A percentile compares a stretch with the other conserved stretches of the same genome.
These are phyloP conservation scores for Beauveria pseudobassiana DNA, from an alignment of 2,329 filamentous ascomycete species.

Conservation along the genomic window DNA sequence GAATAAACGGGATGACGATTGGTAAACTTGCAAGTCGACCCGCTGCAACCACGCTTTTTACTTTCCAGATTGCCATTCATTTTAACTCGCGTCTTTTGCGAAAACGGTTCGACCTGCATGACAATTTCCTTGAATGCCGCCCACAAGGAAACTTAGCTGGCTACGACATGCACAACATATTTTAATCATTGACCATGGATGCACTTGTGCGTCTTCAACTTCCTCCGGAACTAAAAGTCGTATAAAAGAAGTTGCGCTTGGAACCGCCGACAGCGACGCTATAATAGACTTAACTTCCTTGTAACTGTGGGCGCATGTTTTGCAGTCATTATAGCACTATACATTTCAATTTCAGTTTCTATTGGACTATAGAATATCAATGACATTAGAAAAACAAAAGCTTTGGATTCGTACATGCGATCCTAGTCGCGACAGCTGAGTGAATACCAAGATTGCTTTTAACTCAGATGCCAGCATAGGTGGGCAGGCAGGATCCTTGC, in stretches of 20 bases:
- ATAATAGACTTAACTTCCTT: background rate
- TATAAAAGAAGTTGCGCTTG: background rate
- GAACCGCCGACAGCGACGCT: background rate
- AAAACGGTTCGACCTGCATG: no score
- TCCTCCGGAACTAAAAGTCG: background rate
- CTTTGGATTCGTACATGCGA: conserved; percentile 20
- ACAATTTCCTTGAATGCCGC: no score
- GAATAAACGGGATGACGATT: no score
- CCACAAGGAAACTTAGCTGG: no score
- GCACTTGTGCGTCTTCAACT: background rate
- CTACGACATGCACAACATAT: no score
- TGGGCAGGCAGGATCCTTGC: background rate
- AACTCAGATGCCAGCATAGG: background rate
- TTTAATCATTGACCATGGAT: no score
- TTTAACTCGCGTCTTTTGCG: no score
- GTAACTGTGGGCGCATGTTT: no score
- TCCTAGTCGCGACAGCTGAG: background rate
- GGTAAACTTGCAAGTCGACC: no score
- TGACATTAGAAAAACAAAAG: conserved; percentile 19
- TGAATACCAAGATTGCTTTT: background rate
- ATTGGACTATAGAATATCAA: conserved; percentile 14
- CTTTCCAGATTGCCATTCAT: no score
- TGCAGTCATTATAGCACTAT: background rate
- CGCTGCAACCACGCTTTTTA: no score
- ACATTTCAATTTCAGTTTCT: conserved; percentile 10